phyloP scores from a whole-genome alignment of 2,329 filamentous ascomycete species.

The Aspergillus unguis region DNA sequence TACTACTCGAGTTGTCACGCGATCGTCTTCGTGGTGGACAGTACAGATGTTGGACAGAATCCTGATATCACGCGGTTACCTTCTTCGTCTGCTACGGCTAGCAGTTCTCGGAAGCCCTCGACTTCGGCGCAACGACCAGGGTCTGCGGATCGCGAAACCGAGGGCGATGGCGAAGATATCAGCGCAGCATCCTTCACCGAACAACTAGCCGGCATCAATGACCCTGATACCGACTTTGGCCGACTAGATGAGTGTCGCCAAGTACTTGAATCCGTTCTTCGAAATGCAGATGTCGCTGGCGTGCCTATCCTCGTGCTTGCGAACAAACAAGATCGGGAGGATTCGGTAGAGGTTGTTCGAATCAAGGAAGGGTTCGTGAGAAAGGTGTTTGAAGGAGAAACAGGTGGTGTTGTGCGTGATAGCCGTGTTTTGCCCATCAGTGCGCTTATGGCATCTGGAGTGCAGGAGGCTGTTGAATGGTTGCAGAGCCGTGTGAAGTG shows the following conservation, averaged over 20 bases:
- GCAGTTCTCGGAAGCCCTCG: conserved; percentile 20
- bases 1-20: conserved; percentile 94
- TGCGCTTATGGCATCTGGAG: conserved; percentile 76
- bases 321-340: conserved; percentile 97
- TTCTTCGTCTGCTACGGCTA: background rate
- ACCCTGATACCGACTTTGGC: conserved; percentile 36
- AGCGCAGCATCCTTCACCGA: conserved; percentile 26
- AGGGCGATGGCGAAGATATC: background rate
- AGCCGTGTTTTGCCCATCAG: conserved; percentile 87
- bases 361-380: conserved; percentile 97
- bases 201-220: conserved; percentile 35
- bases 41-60: conserved; percentile 80
- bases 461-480: conserved; percentile 97
- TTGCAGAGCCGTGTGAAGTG: conserved; percentile 85
- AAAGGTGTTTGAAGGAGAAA: conserved; percentile 92
- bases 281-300: conserved; percentile 81
- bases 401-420: conserved; percentile 79
- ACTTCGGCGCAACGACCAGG: background rate
- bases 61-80: conserved; percentile 60
- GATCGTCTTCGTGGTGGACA: conserved; percentile 97
- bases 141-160: background rate
- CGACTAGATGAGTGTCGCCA: conserved; percentile 83
- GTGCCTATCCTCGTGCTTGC: conserved; percentile 89
- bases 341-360: conserved; percentile 93
- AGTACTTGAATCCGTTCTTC: conserved; percentile 85